Evolutionary conservation across 768 basidiomycete species (phyloP), one percentile per base, ranked within the genome.

Genomic region (Arthromyces matolae): DNA sequence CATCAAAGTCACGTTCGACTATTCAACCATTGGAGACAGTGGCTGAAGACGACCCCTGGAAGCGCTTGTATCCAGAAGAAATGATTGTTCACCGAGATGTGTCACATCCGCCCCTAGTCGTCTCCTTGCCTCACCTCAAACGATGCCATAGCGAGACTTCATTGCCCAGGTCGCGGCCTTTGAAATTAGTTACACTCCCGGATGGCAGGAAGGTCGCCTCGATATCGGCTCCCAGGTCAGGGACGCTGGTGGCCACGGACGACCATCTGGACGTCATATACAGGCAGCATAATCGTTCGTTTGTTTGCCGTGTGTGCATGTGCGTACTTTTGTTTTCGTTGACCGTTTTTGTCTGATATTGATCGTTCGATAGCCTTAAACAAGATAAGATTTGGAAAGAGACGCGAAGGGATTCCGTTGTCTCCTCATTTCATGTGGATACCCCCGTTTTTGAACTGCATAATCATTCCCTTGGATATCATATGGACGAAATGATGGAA

Each of bases 251-350:
- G 5, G 22, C 19, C 1, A 41, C 4, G 9, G 6, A 32, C 3
- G 45, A 46, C 3, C 50, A 51, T 28, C 18, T 46, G 13, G 16
- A 24, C 3, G 20, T 46, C 12, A 41, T 51, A 2, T 51, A 34
- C 18, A 49, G 37, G 16, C 20, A 37, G 3, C 14, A 35, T 8
- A 19, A 38, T 24, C 10, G 22, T 13, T 9, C 16, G 13, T 9
- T 29, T 8, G 28, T 49, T 16, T 49, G 48, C 19, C 48, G 48
- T 12, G 38, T 49, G 42, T 49, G 48, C 48, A 43, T 42, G 48
- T 49, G 8, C n/a, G 48, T 43, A 5, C n/a, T n/a, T 10, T 1
- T 20, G 8, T 19, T 10, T 20, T 37, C 23, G 4, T 14, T 22
- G 1, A 8, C 25, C 18, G 14, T 36, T 37, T 6, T 7, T 13